Percentiles rank a stretch among this genome's conserved stretches.
These are phyloP conservation scores for Nevesoporus exiguus DNA, from an alignment of 768 basidiomycete species.

Conservation along the genomic window DNA sequence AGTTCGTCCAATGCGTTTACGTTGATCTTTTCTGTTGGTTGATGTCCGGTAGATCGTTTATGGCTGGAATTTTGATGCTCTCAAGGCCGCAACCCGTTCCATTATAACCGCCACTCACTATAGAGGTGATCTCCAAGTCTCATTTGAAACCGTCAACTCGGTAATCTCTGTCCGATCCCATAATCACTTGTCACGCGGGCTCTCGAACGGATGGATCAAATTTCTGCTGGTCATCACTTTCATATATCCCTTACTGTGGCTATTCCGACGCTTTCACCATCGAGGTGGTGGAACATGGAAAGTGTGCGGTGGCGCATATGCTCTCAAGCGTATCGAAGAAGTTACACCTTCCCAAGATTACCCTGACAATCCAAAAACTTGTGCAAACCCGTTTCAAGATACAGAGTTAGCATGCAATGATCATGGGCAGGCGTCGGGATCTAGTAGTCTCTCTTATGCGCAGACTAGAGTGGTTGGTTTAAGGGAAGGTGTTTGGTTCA, in stretches of 20 bases:
- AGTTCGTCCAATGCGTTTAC: conserved; percentile 32
- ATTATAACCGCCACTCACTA: conserved; percentile 40
- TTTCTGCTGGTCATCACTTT: conserved; percentile 64
- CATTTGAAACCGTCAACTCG: conserved; percentile 44
- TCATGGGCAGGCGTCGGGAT: conserved; percentile 19
- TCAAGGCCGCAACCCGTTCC: conserved; percentile 37
- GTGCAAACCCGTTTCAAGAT: conserved; percentile 6
- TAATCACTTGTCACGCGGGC: conserved; percentile 59
- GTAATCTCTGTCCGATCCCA: conserved; percentile 65
- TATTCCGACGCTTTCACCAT: conserved; percentile 66
- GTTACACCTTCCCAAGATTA: conserved; percentile 11
- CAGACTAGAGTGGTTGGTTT: conserved; percentile 48
- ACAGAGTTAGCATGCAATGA: not conserved
- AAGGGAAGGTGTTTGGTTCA: conserved; percentile 78
- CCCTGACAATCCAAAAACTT: not conserved
- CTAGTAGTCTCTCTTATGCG: conserved; percentile 27
- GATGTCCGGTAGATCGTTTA: conserved; percentile 46
- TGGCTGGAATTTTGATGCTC: conserved; percentile 51
- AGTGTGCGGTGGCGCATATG: conserved; percentile 73
- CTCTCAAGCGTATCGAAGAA: conserved; percentile 48
- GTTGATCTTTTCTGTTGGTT: conserved; percentile 6
- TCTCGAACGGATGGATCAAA: conserved; percentile 70
- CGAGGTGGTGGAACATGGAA: conserved; percentile 73
- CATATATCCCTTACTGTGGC: conserved; percentile 79
- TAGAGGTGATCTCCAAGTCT: conserved; percentile 39